Evolutionary conservation across 129 eudicot species (phyloP).

Genomic region (Logfia minima): DNA sequence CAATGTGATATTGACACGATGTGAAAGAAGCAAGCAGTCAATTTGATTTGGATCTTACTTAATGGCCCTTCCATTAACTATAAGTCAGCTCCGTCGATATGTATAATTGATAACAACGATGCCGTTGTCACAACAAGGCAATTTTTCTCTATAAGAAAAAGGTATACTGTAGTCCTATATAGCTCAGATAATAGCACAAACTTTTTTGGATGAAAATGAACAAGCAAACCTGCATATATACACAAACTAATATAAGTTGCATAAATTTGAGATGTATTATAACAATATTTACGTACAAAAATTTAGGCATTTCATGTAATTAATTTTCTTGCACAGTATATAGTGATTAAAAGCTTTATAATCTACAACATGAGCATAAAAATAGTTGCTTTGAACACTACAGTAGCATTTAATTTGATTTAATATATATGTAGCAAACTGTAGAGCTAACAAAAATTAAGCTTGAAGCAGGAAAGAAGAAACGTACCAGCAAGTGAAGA

Average conservation of each 20-base stretch:
- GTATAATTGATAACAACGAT: slow-evolving; percentile 1
- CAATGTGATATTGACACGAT: background rate
- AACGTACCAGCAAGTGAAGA: slow-evolving; percentile 16
- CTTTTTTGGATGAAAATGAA: slow-evolving; percentile 19
- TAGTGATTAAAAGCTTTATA: slow-evolving; percentile 10
- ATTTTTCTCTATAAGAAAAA: background rate
- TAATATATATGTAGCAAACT: background rate
- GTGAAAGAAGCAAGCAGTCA: slow-evolving; percentile 13
- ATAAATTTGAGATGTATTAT: background rate
- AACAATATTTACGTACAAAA: background rate
- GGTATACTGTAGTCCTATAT: background rate
- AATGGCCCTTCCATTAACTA: slow-evolving; percentile 16
- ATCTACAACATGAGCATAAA: background rate
- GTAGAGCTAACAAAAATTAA: background rate
- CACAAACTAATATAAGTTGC: slow-evolving; percentile 3
- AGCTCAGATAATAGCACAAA: background rate
- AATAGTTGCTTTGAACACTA: background rate
- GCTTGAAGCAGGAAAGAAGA: background rate
- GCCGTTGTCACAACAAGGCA: slow-evolving; percentile 3
- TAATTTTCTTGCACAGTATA: background rate
- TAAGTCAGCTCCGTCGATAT: slow-evolving; percentile 12
- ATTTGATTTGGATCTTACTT: background rate
- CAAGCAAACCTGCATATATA: slow-evolving; percentile 39
- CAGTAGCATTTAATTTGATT: no score
- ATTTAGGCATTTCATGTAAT: background rate